Base-by-base conservation (phyloP, 2,329 filamentous ascomycete genomes). In the Bipolaris zeicola region DNA sequence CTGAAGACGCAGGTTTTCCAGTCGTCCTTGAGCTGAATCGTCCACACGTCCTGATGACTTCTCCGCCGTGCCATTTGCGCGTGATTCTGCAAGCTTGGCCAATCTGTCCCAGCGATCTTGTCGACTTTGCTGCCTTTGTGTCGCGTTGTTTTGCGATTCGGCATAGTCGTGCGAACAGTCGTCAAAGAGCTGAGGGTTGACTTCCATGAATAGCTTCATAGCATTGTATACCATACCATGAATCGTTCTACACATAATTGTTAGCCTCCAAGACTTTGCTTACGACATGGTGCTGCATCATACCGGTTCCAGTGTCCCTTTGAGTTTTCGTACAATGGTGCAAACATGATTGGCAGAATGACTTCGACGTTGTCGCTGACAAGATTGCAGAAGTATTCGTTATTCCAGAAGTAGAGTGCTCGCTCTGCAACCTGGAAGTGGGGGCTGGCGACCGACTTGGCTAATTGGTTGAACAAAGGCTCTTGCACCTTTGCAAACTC, bases 131-230 rank as follows among this genome's bases (percentile, higher is more conserved):
- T 97, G 89, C 53, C 93, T 87, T 58, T 91, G 86, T n/a, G 90
- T 88, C 3, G 93, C 92, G 62, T 87, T 95, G 78, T 96, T 96
- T 78, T 98, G 94, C 70, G 95, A 89, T 76, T 98, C 94, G 5
- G 93, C 96, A 78, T 99, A 99, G 63, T 98, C 93, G 72, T 97
- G 94, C 34, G 95, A 97, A 79, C 95, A 99, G 74, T 99, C 95
- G 68, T 99, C 95, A 70, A 99, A 99, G 20, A 99, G 85, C 76
- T 97, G 93, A 8, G 95, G 95, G 76, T 98, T 98, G 71, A 99
- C 97, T 77, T 99, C 95, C 95, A 99, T 99, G 78, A 99, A 99
- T 36, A 99, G 85, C 77, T 99, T 99, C 95, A 99, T 98, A 55
- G 95, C 95, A 71, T 98, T 99, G 77, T 98, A 98, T 10, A 99